Conservation (phyloP, 177 flowering plant species). For the Vitis hybrid region DNA sequence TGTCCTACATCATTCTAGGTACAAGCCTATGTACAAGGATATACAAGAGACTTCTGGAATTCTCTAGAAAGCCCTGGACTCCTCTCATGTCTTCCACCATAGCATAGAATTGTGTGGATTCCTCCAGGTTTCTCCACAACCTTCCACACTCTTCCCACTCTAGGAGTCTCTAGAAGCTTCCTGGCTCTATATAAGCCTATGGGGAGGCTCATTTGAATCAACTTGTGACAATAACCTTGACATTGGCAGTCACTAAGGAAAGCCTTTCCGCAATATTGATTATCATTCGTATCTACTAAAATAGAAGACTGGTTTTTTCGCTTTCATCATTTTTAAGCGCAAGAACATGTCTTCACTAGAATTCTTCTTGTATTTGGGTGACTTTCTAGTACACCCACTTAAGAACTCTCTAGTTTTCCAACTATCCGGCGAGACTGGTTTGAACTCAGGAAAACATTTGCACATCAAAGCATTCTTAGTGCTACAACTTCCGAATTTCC, state of each 20-base stretch:
- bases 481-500: conserved; percentile 38
- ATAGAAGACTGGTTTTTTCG: conserved; percentile 17
- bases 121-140: no score
- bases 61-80: no score
- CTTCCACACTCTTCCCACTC: no score
- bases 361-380: conserved; percentile 12
- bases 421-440: conserved; percentile 18
- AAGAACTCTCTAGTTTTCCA: conserved; percentile 34
- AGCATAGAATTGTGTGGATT: no score
- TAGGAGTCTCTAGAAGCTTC: no score
- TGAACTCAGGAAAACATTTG: conserved; percentile 43
- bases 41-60: no score
- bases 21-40: no score
- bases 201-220: no score
- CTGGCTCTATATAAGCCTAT: no score
- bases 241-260: conserved; percentile 35
- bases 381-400: conserved; percentile 37
- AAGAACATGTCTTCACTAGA: conserved; percentile 20
- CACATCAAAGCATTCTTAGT: conserved; percentile 19
- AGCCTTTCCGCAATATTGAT: conserved; percentile 20
- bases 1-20: no score
- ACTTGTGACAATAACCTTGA: conserved; percentile 19
- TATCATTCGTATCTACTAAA: conserved; percentile 9
- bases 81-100: no score
- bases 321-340: conserved; percentile 28